Evolutionary conservation across 1,284 basidiomycete genomes (phyloP), one percentile per base, ranked within the genome.

Genomic region (Leucoagaricus sp.): DNA sequence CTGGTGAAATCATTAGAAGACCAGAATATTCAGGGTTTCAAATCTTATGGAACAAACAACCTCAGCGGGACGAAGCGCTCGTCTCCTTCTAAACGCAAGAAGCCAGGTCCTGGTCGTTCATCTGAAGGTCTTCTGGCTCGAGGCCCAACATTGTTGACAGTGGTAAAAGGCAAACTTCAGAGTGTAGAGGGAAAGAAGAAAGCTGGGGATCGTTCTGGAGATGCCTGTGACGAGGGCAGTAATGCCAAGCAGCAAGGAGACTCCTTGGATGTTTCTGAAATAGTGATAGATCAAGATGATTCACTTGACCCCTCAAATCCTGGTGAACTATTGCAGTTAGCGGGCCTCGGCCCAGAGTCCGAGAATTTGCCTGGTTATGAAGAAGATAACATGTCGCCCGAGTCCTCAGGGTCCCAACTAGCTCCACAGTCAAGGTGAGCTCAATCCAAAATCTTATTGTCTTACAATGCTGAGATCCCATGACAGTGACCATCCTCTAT

Each of bases 351-450:
- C 53, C 45, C 61, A 12, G 57, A 67, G 25, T 74, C 70, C 38
- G 70, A 63, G 1, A 65, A 61, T 1, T 74, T 86, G 25, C 72
- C 79, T 8, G 83, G 85, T 61, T 87, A 81, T 60, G 83, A 86
- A 57, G 84, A 87, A 6, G 76, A 40, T 25, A 47, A 40, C 4
- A 3, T n/a, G n/a, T n/a, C n/a, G n/a, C n/a, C n/a, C n/a, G n/a
- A n/a, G n/a, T n/a, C n/a, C n/a, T n/a, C n/a, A n/a, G n/a, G n/a
- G n/a, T n/a, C n/a, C n/a, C n/a, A n/a, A n/a, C n/a, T n/a, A n/a
- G n/a, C n/a, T n/a, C n/a, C n/a, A n/a, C n/a, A n/a, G n/a, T n/a
- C n/a, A n/a, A n/a, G n/a, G n/a, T n/a, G n/a, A n/a, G n/a, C n/a
- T n/a, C n/a, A n/a, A 21, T 12, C 3, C 28, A 15, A 33, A 55